Conservation (phyloP, 768 basidiomycete species). For the Lactarius tabidus region DNA sequence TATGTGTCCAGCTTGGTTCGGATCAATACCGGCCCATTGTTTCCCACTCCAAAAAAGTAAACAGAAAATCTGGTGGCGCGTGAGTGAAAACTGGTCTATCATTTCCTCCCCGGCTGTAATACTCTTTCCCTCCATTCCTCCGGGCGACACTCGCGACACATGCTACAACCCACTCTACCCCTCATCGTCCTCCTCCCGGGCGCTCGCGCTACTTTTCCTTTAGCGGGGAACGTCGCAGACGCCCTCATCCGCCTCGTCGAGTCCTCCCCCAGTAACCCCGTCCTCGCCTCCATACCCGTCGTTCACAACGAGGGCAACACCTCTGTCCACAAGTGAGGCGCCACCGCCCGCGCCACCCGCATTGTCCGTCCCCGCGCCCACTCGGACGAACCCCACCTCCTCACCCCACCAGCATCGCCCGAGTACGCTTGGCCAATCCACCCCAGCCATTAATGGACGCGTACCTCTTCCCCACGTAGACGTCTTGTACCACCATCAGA, state of each 20-base stretch:
- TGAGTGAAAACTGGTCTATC: no score
- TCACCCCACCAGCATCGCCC: conserved; percentile 69
- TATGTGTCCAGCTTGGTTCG: no score
- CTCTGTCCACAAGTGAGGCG: conserved; percentile 52
- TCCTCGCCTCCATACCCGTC: conserved; percentile 63
- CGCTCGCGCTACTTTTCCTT: conserved; percentile 61
- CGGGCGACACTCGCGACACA: background rate
- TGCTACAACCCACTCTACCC: conserved; percentile 41
- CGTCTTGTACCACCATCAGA: conserved; percentile 36
- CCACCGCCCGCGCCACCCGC: conserved; percentile 66
- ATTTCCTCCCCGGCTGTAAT: no score
- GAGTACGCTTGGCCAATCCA: conserved; percentile 52
- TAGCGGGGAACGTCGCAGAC: conserved; percentile 58
- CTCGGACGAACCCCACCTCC: conserved; percentile 57
- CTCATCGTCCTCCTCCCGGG: conserved; percentile 75
- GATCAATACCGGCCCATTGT: no score
- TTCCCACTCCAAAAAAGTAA: no score
- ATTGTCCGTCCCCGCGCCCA: conserved; percentile 59
- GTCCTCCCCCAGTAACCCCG: conserved; percentile 62
- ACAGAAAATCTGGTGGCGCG: no score
- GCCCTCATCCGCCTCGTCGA: conserved; percentile 64
- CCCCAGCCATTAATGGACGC: conserved; percentile 48
- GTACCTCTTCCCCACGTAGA: conserved; percentile 27
- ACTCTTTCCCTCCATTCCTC: background rate
- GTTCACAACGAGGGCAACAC: conserved; percentile 30